A percentile compares a stretch with the other conserved stretches of the same genome.
Conservation (phyloP, 2,329 filamentous ascomycete genomes). For the Talaromyces sp. region DNA sequence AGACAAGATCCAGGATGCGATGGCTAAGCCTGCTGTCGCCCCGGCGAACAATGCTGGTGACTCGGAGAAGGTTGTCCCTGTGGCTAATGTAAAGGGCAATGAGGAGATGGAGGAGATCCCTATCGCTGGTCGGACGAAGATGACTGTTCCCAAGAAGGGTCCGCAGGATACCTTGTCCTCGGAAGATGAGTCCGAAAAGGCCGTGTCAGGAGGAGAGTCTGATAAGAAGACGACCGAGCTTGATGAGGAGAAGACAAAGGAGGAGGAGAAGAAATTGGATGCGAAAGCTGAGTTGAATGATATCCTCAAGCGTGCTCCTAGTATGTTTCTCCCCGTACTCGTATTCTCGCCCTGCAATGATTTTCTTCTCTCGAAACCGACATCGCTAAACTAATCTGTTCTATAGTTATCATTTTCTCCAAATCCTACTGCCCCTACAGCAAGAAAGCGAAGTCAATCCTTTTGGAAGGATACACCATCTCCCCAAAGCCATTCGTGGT, state of each 20-base stretch:
- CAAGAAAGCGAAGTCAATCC: constrained; percentile 78
- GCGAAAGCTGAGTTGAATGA: constrained; percentile 68
- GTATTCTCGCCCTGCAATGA: not conserved
- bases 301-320: constrained; percentile 82
- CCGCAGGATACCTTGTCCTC: constrained; percentile 7
- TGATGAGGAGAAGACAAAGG: constrained; percentile 13
- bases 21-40: constrained; percentile 34
- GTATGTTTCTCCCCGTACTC: constrained; percentile 55
- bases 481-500: constrained; percentile 82
- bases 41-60: constrained; percentile 66
- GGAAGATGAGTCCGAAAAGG: not conserved
- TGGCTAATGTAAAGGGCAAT: constrained; percentile 46
- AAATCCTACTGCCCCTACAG: constrained; percentile 92
- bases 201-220: constrained; percentile 11
- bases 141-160: constrained; percentile 43
- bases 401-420: constrained; percentile 87
- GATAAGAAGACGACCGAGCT: not conserved
- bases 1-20: constrained; percentile 55
- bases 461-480: constrained; percentile 83
- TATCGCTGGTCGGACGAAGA: constrained; percentile 59
- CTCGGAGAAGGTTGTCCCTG: constrained; percentile 45
- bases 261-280: constrained; percentile 45
- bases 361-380: not conserved
- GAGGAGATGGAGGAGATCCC: constrained; percentile 47
- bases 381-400: not conserved